Evolutionary conservation across 208 protist species (phyloP), one percentile per base, ranked within the genome.

Genomic region (Acanthamoeba royreba): DNA sequence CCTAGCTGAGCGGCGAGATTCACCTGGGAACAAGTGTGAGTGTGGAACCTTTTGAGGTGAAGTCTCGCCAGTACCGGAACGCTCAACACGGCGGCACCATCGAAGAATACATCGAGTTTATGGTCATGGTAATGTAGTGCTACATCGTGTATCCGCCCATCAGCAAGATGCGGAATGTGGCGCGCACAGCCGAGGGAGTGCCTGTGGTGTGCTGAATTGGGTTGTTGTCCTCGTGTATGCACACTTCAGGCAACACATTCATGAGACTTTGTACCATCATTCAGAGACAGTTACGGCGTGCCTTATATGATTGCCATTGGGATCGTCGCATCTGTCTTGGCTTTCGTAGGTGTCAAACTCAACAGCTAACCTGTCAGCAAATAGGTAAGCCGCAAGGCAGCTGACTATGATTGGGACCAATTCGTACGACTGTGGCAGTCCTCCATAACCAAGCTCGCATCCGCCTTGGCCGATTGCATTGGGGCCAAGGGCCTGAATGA

Each of bases 311-410:
- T 96, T 96, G 22, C 58, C 92, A 79, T 94, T 87, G 13, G 95
- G 95, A 89, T 96, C 95, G 4, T 49, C 28, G 38, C 58, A 93
- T 22, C n/a, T 19, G 25, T 92, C 89, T 13, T 11, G 7, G 4
- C 74, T 86, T 8, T 42, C 11, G 72, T 96, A 96, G 1, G 77
- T 95, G 61, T 96, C 95, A 25, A 96, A 95, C 81, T 96, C 95
- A 17, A 96, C 61, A 5, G 95, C 95, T 0, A 96, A 17, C n/a
- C 91, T 93, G 9, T 69, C 4, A 1, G 11, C 13, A 42, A n/a
- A 19, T 2, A 25, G 42, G 42, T 87, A 28, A 25, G 17, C 11
- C 25, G 31, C 19, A 42, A 1, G 1, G 55, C 38, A 69, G n/a
- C 42, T 15, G 25, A n/a, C 22, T 47, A 9, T 31, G 1, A n/a